Evolutionary conservation across 2,329 filamentous ascomycete genomes (phyloP), one percentile per base, ranked within the genome.

Genomic region (Calonectria honghensis): DNA sequence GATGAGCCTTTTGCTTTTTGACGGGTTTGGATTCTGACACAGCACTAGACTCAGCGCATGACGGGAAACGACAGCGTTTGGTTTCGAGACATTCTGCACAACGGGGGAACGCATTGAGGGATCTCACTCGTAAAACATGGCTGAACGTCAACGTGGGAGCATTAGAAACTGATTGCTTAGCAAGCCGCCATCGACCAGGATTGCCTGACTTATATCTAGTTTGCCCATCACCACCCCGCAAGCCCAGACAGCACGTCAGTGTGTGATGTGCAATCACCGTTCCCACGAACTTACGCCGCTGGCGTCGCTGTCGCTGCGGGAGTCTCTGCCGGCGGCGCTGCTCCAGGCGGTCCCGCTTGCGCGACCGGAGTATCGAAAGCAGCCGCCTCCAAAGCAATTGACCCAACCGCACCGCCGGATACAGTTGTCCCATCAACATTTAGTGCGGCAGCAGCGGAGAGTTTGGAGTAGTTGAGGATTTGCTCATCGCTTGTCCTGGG

Each of bases 351-450:
- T 2, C 67, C 73, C 50, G 48, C 75, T 35, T 76, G 71, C 24
- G 68, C 76, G 3, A 73, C 68, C 2, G 76, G 75, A 10, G 79
- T 76, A 70, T 64, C 72, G 68, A 80, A 80, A 3, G 79, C 79
- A 7, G 79, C 79, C 1, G 72, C 72, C 1, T 78, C 73, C 11
- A 80, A 20, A 2, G 79, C 70, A n/a, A 80, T 80, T 52, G 76
- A 69, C 3, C 79, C 79, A 0, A 78, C 76, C 2, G 77, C 72
- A 9, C 80, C 80, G 2, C 80, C 80, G 6, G 76, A 70, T 13
- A 80, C 57, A 1, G 50, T 50, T 11, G 50, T 73, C 0, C 75
- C 78, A 29, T 82, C 80, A 0, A 82, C 67, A 16, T 79, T 82
- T 6, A 76, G 73, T 4, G 70, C 35, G 1, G 80, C 78, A 2